phyloP scores from a whole-genome alignment of 495 filamentous ascomycete species.

The Podospora pseudopauciseta region DNA sequence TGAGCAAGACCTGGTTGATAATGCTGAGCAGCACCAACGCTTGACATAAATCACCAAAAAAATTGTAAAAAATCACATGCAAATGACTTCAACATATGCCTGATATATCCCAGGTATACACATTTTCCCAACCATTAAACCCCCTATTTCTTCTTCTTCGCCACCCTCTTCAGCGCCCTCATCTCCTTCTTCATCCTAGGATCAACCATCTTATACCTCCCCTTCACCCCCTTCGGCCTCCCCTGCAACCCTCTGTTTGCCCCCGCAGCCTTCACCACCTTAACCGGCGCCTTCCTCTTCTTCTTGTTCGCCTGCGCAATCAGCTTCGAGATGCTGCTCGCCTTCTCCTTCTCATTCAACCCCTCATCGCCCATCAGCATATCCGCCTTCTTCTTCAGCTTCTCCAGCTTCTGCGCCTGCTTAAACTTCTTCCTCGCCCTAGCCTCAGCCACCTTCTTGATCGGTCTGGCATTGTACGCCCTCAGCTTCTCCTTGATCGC shows the following conservation, averaged over 20 bases:
- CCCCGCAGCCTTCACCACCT: constrained; percentile 85
- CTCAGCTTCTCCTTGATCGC: constrained; percentile 96
- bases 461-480: constrained; percentile 90
- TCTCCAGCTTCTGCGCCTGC: constrained; percentile 84
- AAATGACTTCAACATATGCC: neutral
- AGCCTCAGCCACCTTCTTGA: constrained; percentile 98
- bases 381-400: constrained; percentile 90
- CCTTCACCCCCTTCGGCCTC: constrained; percentile 66
- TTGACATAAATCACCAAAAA: constrained; percentile 6
- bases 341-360: constrained; percentile 93
- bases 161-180: constrained; percentile 75
- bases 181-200: constrained; percentile 97
- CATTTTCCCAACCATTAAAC: neutral
- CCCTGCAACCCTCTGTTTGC: constrained; percentile 72
- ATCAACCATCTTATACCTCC: constrained; percentile 98
- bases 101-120: neutral
- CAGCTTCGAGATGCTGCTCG: constrained; percentile 73
- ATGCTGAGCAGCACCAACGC: neutral
- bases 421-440: constrained; percentile 96
- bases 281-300: constrained; percentile 76
- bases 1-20: neutral
- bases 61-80: no score
- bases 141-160: constrained; percentile 39
- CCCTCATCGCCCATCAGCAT: constrained; percentile 81
- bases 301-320: constrained; percentile 85